A percentile compares a stretch with the other conserved stretches of the same genome.
These are phyloP conservation scores for Thelephora ganbajun DNA, from an alignment of 768 basidiomycete genomes.

Conservation along the genomic window DNA sequence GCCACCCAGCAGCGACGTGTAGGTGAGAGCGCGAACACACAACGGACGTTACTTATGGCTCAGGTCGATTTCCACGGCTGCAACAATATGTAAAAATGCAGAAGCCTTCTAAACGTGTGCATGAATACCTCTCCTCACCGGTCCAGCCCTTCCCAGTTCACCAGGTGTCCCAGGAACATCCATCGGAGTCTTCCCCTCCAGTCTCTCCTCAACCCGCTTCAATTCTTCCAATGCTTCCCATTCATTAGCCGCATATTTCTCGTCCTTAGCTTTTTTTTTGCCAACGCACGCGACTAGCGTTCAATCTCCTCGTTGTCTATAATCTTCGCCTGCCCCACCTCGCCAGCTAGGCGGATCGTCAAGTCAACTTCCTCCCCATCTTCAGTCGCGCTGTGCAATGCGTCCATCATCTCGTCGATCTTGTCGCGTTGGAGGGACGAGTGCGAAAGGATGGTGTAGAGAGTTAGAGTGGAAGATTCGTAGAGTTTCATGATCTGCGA, in stretches of 20 bases:
- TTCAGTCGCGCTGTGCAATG: conserved; percentile 68
- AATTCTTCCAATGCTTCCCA: no score
- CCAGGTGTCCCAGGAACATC: no score
- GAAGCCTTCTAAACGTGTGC: no score
- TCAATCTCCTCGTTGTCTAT: conserved; percentile 45
- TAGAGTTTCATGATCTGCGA: neutral
- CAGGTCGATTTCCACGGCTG: no score
- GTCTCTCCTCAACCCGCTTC: no score
- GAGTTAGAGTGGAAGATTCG: neutral
- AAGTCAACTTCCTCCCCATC: conserved; percentile 30
- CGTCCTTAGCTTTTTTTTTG: conserved; percentile 28
- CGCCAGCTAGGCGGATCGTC: neutral
- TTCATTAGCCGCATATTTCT: conserved; percentile 8
- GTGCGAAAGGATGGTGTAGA: conserved; percentile 49
- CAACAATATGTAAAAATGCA: no score
- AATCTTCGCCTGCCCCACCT: conserved; percentile 32
- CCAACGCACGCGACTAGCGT: conserved; percentile 48
- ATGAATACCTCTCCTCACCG: no score
- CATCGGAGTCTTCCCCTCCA: no score
- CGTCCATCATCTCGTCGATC: conserved; percentile 81
- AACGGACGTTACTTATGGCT: no score
- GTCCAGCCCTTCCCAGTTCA: no score
- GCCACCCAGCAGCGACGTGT: no score
- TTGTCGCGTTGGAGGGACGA: conserved; percentile 66
- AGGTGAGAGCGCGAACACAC: no score